Percentiles rank a stretch among this genome's conserved stretches.
Conservation (phyloP, 495 filamentous ascomycete species). For the Penicillium paradoxum region DNA sequence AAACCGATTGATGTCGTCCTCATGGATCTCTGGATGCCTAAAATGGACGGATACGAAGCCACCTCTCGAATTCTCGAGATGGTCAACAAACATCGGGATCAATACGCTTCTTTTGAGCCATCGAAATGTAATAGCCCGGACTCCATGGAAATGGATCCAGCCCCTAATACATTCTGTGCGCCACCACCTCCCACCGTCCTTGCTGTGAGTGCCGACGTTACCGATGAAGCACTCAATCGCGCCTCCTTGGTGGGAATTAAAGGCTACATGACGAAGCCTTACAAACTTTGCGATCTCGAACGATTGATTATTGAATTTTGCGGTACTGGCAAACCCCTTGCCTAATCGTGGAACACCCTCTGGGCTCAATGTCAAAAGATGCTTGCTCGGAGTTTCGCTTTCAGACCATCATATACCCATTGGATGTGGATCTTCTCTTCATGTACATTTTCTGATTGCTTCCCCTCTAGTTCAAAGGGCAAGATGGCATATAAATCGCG, state of each 20-base stretch:
- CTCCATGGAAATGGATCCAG: constrained; percentile 23
- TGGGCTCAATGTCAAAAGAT: background rate
- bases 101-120: constrained; percentile 9
- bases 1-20: constrained; percentile 61
- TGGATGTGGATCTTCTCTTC: constrained; percentile 1
- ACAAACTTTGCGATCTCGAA: constrained; percentile 67
- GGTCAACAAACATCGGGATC: constrained; percentile 32
- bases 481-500: background rate
- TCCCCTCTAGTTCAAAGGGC: background rate
- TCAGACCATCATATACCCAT: constrained; percentile 15
- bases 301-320: constrained; percentile 62
- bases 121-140: constrained; percentile 3
- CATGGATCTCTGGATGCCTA: constrained; percentile 87
- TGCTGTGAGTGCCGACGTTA: constrained; percentile 75
- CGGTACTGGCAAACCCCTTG: constrained; percentile 4
- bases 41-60: constrained; percentile 78
- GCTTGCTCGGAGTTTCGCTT: background rate
- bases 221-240: constrained; percentile 57
- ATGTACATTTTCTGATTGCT: background rate
- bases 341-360: background rate
- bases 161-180: background rate
- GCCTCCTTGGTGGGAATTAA: constrained; percentile 67
- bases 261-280: constrained; percentile 77
- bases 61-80: constrained; percentile 59
- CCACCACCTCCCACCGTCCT: constrained; percentile 48